These are phyloP conservation scores for Diplodia corticola DNA, from an alignment of 2,329 filamentous ascomycete genomes.

Conservation along the genomic window DNA sequence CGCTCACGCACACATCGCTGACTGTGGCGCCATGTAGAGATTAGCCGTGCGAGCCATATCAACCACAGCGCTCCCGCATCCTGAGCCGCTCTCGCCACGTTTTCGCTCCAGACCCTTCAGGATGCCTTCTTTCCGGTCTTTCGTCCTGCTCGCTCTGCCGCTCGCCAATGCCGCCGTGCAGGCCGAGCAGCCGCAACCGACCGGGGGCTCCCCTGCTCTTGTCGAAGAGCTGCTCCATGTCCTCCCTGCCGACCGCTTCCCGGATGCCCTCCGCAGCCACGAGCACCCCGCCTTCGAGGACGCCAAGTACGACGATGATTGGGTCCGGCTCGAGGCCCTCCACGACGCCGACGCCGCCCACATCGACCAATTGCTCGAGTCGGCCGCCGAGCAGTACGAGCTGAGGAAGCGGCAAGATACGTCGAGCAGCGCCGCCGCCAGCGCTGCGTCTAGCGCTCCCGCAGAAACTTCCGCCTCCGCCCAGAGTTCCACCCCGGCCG, in stretches of 20 bases:
- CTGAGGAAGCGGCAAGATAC: constrained; percentile 44
- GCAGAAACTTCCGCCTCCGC: not conserved
- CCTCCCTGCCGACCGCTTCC: constrained; percentile 59
- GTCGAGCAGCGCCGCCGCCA: constrained; percentile 29
- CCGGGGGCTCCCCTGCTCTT: constrained; percentile 36
- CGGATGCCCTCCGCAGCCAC: constrained; percentile 65
- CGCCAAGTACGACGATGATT: constrained; percentile 61
- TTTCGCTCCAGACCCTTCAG: not conserved
- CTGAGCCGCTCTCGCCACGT: not conserved
- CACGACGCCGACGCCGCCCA: constrained; percentile 62
- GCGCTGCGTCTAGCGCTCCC: constrained; percentile 3
- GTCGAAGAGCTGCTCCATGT: constrained; percentile 58
- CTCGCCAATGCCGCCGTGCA: constrained; percentile 31
- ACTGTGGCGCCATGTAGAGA: constrained; percentile 8
- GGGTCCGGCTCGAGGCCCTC: constrained; percentile 64
- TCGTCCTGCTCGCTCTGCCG: constrained; percentile 36
- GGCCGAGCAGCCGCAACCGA: constrained; percentile 28
- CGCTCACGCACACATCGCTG: not conserved
- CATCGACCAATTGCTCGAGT: constrained; percentile 48
- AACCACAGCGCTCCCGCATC: not conserved
- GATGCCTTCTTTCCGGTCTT: constrained; percentile 30
- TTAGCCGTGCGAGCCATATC: constrained; percentile 7
- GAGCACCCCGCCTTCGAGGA: constrained; percentile 65
- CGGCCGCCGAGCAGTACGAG: constrained; percentile 59
- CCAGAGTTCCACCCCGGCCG: not conserved